phyloP scores from a whole-genome alignment of 1,284 basidiomycete genomes.

The Leccinum colubrinum region DNA sequence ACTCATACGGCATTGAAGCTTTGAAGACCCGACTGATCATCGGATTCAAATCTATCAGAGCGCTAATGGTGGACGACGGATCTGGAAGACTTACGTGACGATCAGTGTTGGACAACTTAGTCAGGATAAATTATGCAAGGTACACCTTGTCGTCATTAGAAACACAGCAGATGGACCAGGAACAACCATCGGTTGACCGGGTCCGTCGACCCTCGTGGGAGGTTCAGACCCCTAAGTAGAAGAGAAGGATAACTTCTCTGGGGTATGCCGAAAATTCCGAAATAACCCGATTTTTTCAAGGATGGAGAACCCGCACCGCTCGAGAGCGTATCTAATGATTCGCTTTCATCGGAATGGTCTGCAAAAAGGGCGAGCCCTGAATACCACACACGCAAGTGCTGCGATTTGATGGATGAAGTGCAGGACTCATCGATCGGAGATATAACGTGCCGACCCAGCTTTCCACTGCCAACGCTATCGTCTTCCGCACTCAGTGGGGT shows the following conservation, averaged over 20 bases:
- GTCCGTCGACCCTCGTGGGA: background rate
- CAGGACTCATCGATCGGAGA: too few species aligned
- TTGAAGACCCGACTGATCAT: background rate
- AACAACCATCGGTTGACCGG: background rate
- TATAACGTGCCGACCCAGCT: too few species aligned
- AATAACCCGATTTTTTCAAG: too few species aligned
- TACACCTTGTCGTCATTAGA: too few species aligned
- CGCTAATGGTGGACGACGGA: background rate
- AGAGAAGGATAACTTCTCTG: background rate
- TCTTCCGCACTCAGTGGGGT: too few species aligned
- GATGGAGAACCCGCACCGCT: too few species aligned
- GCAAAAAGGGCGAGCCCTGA: background rate
- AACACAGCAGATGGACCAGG: background rate
- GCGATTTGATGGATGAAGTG: too few species aligned
- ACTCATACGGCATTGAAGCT: background rate
- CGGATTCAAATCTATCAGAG: background rate
- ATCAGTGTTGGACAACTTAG: background rate
- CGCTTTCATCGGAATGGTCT: background rate
- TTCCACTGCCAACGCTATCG: too few species aligned
- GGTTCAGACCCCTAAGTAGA: background rate
- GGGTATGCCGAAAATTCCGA: too few species aligned
- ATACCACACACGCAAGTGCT: background rate
- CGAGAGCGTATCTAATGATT: too few species aligned
- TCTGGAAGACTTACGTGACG: background rate
- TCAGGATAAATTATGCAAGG: background rate